phyloP scores from a whole-genome alignment of 768 basidiomycete genomes.

The Lyophyllum shimeji region DNA sequence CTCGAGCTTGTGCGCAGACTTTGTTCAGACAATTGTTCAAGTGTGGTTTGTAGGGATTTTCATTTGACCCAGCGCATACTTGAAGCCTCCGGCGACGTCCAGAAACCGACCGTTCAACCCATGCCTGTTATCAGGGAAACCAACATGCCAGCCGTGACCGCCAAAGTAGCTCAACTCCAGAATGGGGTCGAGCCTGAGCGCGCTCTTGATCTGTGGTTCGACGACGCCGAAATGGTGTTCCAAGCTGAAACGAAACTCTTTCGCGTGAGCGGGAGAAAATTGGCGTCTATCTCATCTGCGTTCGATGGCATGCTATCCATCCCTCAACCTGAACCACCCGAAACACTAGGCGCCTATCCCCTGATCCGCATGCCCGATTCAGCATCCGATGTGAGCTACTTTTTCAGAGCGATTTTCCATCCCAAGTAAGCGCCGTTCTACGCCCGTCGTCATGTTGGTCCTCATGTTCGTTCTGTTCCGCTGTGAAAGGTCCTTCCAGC shows the following conservation, averaged over 20 bases:
- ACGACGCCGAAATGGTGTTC: constrained; percentile 25
- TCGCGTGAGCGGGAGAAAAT: constrained; percentile 10
- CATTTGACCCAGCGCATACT: neutral
- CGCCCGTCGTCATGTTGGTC: neutral
- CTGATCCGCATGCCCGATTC: constrained; percentile 17
- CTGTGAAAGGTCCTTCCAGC: constrained; percentile 14
- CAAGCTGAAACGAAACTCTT: constrained; percentile 16
- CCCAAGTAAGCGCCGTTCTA: constrained; percentile 9
- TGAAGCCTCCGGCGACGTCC: neutral
- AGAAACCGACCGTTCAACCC: neutral
- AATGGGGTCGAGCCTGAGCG: neutral
- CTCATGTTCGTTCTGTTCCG: neutral
- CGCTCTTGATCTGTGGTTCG: constrained; percentile 17
- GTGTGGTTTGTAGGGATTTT: neutral
- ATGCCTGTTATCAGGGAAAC: neutral
- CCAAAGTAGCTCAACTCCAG: neutral
- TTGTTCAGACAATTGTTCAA: neutral
- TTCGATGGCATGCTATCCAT: constrained; percentile 20
- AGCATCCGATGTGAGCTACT: constrained; percentile 10
- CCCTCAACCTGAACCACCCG: constrained; percentile 15
- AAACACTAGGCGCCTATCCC: constrained; percentile 13
- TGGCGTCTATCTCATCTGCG: constrained; percentile 16
- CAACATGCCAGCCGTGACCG: neutral
- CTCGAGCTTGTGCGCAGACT: neutral
- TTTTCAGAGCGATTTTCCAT: constrained; percentile 19